Base-by-base conservation (phyloP, 2,329 filamentous ascomycete species). In the Botrytis medusae region DNA sequence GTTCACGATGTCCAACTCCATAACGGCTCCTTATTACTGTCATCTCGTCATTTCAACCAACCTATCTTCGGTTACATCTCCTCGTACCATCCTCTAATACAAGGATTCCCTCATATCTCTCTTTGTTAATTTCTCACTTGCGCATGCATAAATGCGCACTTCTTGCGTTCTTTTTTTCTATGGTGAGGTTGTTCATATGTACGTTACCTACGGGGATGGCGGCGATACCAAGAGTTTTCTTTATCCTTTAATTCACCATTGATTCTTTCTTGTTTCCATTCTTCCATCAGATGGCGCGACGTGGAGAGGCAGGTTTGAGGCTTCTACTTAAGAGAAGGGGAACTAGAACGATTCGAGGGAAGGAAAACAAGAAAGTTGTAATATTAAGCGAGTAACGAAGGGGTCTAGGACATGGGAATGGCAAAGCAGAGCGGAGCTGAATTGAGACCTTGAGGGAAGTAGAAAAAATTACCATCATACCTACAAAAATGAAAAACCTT, bases 181-280 rank as follows among this genome's bases (percentile, higher is more conserved):
- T 44, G 20, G 46, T 40, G 34, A 42, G 44, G 46, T 44, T 71
- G 44, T 51, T 71, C 61, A 46, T 37, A 46, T 71, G 63, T 71
- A 71, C 46, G 69, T 71, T 71, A 71, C 44, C n/a, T 71, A 71
- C 59, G 46, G 44, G 77, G 29, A 60, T 60, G 57, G 76, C 75
- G 77, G 77, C 77, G 78, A 79, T 79, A 79, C 78, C 78, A 79
- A 74, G 48, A 67, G 74, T 74, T 74, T 77, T 72, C 32, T 57
- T 65, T 71, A 61, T 59, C 48, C 57, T 65, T 59, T 71, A 62
- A 62, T 71, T 29, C 57, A 62, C 44, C 32, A 51, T 71, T 29
- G 32, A 51, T 63, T 71, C 42, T 71, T 68, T 57, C 64, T 57
- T 54, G 46, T 54, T 68, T 64, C 29, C 9, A 46, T 64, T 68